phyloP scores from a whole-genome alignment of 73 alveolate species.

The Paraurostyla sp. region DNA sequence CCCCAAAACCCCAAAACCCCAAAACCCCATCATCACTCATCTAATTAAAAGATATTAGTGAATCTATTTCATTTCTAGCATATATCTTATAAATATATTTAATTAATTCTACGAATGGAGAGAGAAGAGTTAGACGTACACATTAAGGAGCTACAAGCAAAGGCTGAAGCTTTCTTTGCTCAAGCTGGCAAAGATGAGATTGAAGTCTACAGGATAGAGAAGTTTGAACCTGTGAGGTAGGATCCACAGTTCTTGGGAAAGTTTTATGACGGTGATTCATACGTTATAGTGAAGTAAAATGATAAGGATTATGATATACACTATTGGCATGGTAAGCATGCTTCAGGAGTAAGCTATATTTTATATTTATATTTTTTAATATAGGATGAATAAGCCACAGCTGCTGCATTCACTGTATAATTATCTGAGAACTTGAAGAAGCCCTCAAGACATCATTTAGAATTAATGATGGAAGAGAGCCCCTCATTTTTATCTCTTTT shows the following conservation, averaged over 20 bases:
- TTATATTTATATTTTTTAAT: neutral
- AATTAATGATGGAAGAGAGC: constrained; percentile 67
- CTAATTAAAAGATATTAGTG: too few relatives aligned
- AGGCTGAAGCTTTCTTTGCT: constrained; percentile 71
- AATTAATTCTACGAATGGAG: neutral
- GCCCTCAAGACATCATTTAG: constrained; percentile 74
- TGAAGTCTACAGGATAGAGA: constrained; percentile 72
- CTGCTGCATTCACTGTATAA: constrained; percentile 78
- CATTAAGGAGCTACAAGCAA: constrained; percentile 25
- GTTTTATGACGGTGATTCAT: constrained; percentile 77
- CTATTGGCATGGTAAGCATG: constrained; percentile 78
- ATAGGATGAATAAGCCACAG: constrained; percentile 73
- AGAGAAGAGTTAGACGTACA: constrained; percentile 50
- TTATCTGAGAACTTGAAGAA: constrained; percentile 23
- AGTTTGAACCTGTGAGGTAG: constrained; percentile 65
- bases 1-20: too few relatives aligned
- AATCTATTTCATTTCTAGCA: too few relatives aligned
- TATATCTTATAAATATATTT: too few relatives aligned
- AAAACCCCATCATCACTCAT: too few relatives aligned
- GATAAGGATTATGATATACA: constrained; percentile 71
- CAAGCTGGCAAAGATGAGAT: constrained; percentile 64
- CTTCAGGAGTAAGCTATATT: constrained; percentile 51
- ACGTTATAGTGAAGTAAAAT: constrained; percentile 57
- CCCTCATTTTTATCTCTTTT: constrained; percentile 67
- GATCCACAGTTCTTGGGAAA: constrained; percentile 61